phyloP scores from a whole-genome alignment of 129 eudicot genomes.

The Flaveria robusta region DNA sequence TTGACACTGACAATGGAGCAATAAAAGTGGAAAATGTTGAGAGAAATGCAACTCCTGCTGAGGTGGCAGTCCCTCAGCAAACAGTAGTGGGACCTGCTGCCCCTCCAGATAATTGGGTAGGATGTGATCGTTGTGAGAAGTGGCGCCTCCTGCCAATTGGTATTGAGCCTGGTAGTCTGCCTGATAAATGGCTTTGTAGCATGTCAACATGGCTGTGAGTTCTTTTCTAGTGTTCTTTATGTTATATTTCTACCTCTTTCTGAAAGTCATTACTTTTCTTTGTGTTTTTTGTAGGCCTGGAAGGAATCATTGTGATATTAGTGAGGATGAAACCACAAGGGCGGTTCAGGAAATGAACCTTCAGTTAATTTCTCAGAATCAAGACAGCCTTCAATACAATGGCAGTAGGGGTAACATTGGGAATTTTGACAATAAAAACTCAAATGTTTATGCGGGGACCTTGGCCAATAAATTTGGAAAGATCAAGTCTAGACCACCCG shows the following conservation, averaged over 20 bases:
- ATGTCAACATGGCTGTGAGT: constrained; percentile 91
- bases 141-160: constrained; percentile 85
- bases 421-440: constrained; percentile 29
- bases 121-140: constrained; percentile 63
- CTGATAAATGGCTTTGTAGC: constrained; percentile 75
- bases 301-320: constrained; percentile 67
- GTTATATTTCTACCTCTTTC: neutral
- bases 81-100: constrained; percentile 35
- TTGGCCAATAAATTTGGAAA: constrained; percentile 39
- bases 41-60: constrained; percentile 27
- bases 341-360: constrained; percentile 48
- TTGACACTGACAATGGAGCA: constrained; percentile 43
- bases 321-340: constrained; percentile 72
- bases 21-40: constrained; percentile 39
- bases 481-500: constrained; percentile 37
- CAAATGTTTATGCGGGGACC: constrained; percentile 26
- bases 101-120: constrained; percentile 62
- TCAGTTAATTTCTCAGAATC: constrained; percentile 41
- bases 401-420: constrained; percentile 22
- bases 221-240: constrained; percentile 13
- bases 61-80: constrained; percentile 36
- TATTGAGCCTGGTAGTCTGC: constrained; percentile 44
- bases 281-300: constrained; percentile 63
- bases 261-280: neutral
- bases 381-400: constrained; percentile 28